phyloP scores from a whole-genome alignment of 23 red algal genomes.

The Rhodosorus marinus region DNA sequence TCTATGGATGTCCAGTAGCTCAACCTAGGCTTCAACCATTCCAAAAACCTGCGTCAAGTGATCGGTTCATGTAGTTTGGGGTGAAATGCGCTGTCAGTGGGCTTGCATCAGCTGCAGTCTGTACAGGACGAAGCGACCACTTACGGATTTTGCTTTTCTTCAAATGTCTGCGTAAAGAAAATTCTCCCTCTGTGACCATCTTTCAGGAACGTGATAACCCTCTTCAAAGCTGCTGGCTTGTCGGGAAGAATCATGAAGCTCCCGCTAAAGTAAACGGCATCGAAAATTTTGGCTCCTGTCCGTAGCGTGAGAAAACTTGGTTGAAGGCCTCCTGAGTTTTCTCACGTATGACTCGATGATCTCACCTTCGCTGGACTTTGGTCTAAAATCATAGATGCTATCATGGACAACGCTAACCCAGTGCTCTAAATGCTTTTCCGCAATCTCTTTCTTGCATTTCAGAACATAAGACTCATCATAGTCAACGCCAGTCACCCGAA shows the following conservation, averaged over 20 bases:
- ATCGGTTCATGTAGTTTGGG: no score
- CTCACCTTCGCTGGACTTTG: no score
- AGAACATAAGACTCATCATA: constrained; percentile 20
- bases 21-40: constrained; percentile 35
- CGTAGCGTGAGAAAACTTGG: no score
- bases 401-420: constrained; percentile 4
- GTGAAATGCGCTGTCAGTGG: no score
- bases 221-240: constrained; percentile 2
- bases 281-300: no score
- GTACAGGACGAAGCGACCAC: no score
- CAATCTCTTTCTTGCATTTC: neutral
- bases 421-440: neutral
- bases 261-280: constrained; percentile 38
- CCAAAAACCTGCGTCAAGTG: constrained; percentile 5
- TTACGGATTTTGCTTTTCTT: no score
- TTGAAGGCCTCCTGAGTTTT: no score
- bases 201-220: constrained; percentile 9
- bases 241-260: constrained; percentile 35
- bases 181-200: constrained; percentile 21
- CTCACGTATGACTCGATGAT: no score
- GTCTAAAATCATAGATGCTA: constrained; percentile 15
- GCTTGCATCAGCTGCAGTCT: no score
- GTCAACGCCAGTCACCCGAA: constrained; percentile 31
- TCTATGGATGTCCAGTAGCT: constrained; percentile 10
- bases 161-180: constrained; percentile 47